Evolutionary conservation across 176 grass and related monocot genomes (phyloP).

Genomic region (Carex parvula): DNA sequence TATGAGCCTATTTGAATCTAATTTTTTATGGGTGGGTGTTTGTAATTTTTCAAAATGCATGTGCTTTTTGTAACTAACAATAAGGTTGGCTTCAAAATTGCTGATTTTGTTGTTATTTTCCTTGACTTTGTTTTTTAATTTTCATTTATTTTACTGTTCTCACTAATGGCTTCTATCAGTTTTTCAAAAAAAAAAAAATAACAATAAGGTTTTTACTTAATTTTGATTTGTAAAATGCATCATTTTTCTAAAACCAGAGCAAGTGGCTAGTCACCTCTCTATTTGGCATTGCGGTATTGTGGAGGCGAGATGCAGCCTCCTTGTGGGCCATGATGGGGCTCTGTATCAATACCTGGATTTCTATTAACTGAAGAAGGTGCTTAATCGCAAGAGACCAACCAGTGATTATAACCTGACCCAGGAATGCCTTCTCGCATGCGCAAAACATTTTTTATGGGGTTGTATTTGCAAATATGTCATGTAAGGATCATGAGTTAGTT

Average conservation of each 20-base stretch:
- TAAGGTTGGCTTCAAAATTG: no score
- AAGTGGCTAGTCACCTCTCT: constrained; percentile 14
- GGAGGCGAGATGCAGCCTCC: not conserved
- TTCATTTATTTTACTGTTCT: no score
- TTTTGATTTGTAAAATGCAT: not conserved
- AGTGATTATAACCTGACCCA: not conserved
- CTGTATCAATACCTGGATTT: constrained; percentile 16
- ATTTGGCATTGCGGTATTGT: constrained; percentile 5
- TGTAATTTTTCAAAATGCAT: not conserved
- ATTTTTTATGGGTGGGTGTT: not conserved
- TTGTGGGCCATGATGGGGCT: constrained; percentile 25
- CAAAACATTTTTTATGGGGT: constrained; percentile 17
- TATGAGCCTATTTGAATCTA: not conserved
- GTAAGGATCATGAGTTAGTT: not conserved
- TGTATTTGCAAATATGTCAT: constrained; percentile 1
- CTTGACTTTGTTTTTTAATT: no score
- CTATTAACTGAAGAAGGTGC: constrained; percentile 18
- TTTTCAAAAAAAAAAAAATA: no score
- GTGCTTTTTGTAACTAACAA: not conserved
- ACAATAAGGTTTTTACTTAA: no score
- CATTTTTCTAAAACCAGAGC: not conserved
- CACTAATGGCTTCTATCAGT: no score
- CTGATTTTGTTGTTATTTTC: no score
- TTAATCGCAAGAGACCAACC: constrained; percentile 13
- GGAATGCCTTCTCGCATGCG: constrained; percentile 16